phyloP scores from a whole-genome alignment of 768 basidiomycete genomes.

The Pulveroboletus sp. region DNA sequence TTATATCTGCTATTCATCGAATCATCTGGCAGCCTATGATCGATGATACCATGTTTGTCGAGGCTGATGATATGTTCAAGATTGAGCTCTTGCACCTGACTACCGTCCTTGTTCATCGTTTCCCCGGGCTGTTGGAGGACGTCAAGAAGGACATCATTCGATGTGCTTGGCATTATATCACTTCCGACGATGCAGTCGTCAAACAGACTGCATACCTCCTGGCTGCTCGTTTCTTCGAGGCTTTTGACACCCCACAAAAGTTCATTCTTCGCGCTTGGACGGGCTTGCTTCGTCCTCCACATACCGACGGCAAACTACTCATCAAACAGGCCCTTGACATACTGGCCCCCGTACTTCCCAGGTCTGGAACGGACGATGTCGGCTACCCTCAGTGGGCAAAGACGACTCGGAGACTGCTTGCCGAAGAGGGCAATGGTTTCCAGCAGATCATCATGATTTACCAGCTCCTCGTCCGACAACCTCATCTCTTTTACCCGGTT shows the following conservation, averaged over 20 bases:
- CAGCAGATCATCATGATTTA: constrained; percentile 78
- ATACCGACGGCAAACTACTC: constrained; percentile 70
- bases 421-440: constrained; percentile 77
- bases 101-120: constrained; percentile 81
- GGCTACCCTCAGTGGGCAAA: constrained; percentile 80
- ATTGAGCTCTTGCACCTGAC: constrained; percentile 91
- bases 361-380: constrained; percentile 51
- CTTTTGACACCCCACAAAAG: constrained; percentile 84
- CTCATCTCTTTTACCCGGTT: constrained; percentile 87
- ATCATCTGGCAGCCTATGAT: constrained; percentile 81
- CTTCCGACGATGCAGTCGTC: constrained; percentile 82
- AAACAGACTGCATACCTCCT: constrained; percentile 91
- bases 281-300: constrained; percentile 77
- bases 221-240: constrained; percentile 86
- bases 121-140: constrained; percentile 73
- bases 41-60: constrained; percentile 46
- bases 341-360: constrained; percentile 76
- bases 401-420: constrained; percentile 76
- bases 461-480: constrained; percentile 87
- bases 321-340: constrained; percentile 85
- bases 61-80: constrained; percentile 78
- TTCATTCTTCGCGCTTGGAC: constrained; percentile 90
- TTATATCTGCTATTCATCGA: constrained; percentile 64
- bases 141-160: constrained; percentile 90
- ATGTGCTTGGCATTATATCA: constrained; percentile 87